Percentiles rank a stretch among this genome's conserved stretches.
phyloP scores from a whole-genome alignment of 768 basidiomycete genomes.

The Gymnopilus junonius region DNA sequence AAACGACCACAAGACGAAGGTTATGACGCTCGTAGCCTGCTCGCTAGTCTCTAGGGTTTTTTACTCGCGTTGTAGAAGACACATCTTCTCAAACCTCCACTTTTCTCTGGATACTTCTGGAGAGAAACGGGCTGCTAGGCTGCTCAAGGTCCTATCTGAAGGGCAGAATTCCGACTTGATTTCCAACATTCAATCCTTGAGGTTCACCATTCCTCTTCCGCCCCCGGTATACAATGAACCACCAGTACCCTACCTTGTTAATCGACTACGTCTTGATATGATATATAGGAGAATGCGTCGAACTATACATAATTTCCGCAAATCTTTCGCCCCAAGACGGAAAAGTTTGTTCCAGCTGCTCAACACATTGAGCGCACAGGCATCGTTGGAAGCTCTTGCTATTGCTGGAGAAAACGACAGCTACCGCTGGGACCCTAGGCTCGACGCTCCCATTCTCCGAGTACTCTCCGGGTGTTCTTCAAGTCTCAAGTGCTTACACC shows the following conservation, averaged over 20 bases:
- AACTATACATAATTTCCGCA: background rate
- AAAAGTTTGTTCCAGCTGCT: background rate
- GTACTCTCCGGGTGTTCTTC: background rate
- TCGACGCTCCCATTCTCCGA: background rate
- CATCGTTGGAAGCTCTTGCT: background rate
- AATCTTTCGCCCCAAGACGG: background rate
- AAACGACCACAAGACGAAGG: background rate
- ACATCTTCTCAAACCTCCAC: background rate
- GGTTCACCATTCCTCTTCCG: background rate
- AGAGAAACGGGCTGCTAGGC: background rate
- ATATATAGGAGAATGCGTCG: background rate
- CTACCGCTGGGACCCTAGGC: background rate
- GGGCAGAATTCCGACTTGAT: background rate
- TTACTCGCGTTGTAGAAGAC: background rate
- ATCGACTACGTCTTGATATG: background rate
- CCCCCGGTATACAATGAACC: background rate
- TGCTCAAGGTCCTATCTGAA: background rate
- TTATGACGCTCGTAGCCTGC: too few relatives aligned
- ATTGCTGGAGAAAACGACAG: background rate
- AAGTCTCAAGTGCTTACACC: background rate
- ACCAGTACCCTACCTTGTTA: background rate
- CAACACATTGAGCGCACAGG: background rate
- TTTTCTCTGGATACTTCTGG: background rate
- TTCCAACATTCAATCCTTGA: background rate
- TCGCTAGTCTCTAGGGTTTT: slow-evolving; percentile 2